phyloP scores from a whole-genome alignment of 2,329 filamentous ascomycete genomes.

The Aspergillus novoparasiticus region DNA sequence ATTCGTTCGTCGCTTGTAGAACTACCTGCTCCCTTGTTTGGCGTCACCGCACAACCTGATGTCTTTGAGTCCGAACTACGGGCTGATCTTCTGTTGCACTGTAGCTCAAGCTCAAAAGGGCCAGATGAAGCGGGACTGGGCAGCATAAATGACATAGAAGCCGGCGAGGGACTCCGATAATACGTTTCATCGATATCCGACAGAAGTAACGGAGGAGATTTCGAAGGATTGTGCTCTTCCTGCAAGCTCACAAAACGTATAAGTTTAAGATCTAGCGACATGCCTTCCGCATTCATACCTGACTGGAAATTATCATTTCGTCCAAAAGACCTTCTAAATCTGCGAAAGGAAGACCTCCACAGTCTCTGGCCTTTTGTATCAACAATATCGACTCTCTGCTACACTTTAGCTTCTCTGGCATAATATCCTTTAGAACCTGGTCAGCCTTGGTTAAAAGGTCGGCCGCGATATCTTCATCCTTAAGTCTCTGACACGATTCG shows the following conservation, averaged over 20 bases:
- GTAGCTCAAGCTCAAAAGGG: not conserved
- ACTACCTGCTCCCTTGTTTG: too few relatives aligned
- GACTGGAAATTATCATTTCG: constrained; percentile 13
- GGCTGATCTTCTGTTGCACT: not conserved
- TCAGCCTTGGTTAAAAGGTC: not conserved
- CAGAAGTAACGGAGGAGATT: constrained; percentile 7
- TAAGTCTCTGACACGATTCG: not conserved
- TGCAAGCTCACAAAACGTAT: not conserved
- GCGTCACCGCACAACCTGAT: not conserved
- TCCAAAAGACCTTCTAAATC: constrained; percentile 27
- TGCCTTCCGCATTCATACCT: constrained; percentile 18
- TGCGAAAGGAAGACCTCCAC: constrained; percentile 22
- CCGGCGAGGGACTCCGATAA: constrained; percentile 3
- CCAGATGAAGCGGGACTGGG: constrained; percentile 15
- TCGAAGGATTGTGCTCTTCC: not conserved
- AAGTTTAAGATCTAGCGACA: not conserved
- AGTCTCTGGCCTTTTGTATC: constrained; percentile 33
- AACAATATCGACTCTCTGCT: constrained; percentile 23
- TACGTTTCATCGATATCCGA: constrained; percentile 1
- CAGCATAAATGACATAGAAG: constrained; percentile 12
- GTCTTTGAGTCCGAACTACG: not conserved
- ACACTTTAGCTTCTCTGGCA: constrained; percentile 31
- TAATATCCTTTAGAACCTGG: constrained; percentile 8
- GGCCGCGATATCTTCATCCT: not conserved
- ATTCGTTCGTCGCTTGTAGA: not conserved